These are phyloP conservation scores for Globisporangium recalcitrans DNA, from an alignment of 352 stramenopile genomes.

Conservation along the genomic window DNA sequence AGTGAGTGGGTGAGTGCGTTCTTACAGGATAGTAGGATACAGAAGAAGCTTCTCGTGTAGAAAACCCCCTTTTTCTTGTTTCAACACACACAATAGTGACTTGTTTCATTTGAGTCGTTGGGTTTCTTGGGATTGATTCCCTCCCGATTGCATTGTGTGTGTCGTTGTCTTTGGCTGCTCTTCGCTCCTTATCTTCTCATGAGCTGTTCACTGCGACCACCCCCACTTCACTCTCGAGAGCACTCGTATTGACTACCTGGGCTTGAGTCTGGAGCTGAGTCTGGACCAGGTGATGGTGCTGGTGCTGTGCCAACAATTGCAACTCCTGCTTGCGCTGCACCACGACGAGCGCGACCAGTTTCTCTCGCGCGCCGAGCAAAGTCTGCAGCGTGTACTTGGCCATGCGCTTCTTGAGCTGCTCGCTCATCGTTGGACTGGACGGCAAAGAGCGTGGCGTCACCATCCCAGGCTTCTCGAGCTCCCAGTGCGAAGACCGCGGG, in stretches of 20 bases:
- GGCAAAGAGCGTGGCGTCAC: conserved; percentile 69
- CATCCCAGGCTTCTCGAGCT: conserved; percentile 75
- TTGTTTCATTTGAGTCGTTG: conserved; percentile 15
- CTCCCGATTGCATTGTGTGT: not conserved
- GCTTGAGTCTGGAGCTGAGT: not conserved
- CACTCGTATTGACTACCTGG: not conserved
- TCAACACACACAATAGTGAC: conserved; percentile 15
- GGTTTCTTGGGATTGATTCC: not conserved
- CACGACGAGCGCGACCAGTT: conserved; percentile 47
- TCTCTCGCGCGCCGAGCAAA: conserved; percentile 50
- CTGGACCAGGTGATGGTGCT: conserved; percentile 3
- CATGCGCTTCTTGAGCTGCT: conserved; percentile 71
- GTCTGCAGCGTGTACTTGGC: conserved; percentile 72
- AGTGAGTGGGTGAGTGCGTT: not conserved
- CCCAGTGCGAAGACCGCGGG: conserved; percentile 60
- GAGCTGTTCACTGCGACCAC: conserved; percentile 13
- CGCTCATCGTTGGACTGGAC: conserved; percentile 65
- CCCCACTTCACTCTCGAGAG: not conserved
- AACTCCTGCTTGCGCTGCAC: conserved; percentile 32
- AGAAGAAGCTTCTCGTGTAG: conserved; percentile 10
- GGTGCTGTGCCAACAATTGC: conserved; percentile 3
- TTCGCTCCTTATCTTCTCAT: not conserved
- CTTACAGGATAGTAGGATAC: conserved; percentile 16
- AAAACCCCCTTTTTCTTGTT: conserved; percentile 11
- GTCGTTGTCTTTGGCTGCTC: no score